Base-by-base conservation (phyloP, 805 yeast genomes). In the Wickerhamiella musiphila region DNA sequence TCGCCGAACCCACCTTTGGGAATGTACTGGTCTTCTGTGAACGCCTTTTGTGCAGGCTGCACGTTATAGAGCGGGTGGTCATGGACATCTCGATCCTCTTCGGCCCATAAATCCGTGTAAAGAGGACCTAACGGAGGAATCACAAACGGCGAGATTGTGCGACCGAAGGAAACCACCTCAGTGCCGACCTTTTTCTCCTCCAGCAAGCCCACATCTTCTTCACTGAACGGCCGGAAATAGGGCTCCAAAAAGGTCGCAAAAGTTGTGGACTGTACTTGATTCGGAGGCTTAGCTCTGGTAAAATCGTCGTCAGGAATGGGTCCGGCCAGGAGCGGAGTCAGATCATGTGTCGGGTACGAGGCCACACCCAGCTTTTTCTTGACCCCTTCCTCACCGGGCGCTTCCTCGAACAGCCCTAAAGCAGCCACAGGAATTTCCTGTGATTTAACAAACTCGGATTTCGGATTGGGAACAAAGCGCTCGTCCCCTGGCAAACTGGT, bases 241-340 rank as follows among this genome's bases (percentile, higher is more conserved):
- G 84, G 78, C 51, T 90, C 98, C 23, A 83, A 66, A 43, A 76
- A 81, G 1, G 84, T 58, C 42, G 79, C 77, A 50, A 79, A 90
- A 0, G 98, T 84, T 9, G 78, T 64, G 50, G 78, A 83, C 48
- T 83, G 94, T 12, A 86, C 90, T 57, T 90, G 98, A 52, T 82
- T 86, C 2, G 82, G 56, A 13, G 84, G 84, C 47, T 84, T 86
- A 10, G 74, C 70, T 39, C 72, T 70, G 4, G 94, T 74, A 43
- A 79, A 82, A 53, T 90, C 96, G 35, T 65, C 66, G 51, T 78
- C 73, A 8, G 98, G 98, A 17, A 83, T 73, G 22, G 63, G 70
- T 3, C 98, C 99, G 0, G 98, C 94, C 19, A 90, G 59, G 39
- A 77, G 53, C 34, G 72, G 76, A 41, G 70, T 62, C 28, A 90